Evolutionary conservation across 139 green algal species (phyloP).

Genomic region (Micractinium conductrix): DNA sequence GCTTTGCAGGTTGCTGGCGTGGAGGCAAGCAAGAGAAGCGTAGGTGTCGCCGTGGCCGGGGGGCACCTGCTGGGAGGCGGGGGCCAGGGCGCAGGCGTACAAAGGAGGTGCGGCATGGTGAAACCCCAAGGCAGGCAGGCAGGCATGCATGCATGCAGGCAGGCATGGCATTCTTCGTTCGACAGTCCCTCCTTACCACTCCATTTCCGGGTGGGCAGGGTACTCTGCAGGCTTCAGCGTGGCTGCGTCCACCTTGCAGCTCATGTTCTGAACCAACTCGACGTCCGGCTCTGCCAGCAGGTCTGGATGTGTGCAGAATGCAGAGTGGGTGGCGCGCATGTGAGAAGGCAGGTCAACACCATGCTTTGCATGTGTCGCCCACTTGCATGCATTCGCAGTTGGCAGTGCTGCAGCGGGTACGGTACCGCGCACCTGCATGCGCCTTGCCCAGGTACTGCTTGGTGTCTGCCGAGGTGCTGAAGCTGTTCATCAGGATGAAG

Average conservation of each 20-base stretch:
- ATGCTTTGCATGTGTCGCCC: no score
- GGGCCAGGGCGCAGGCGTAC: no score
- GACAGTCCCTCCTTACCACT: conserved; percentile 67
- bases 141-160: no score
- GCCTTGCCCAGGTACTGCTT: conserved; percentile 66
- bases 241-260: conserved; percentile 81
- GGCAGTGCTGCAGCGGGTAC: no score
- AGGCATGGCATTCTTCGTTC: no score
- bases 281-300: conserved; percentile 73
- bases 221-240: conserved; percentile 72
- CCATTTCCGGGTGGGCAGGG: conserved; percentile 70
- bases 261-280: conserved; percentile 94
- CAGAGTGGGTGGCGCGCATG: no score
- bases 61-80: not conserved
- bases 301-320: no score
- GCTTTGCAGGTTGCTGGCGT: no score
- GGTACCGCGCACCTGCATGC: conserved; percentile 44
- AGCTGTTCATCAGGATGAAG: conserved; percentile 95
- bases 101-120: no score
- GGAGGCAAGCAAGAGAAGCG: not conserved
- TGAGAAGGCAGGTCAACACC: no score
- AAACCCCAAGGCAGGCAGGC: no score
- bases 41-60: not conserved
- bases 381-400: no score
- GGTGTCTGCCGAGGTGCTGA: conserved; percentile 87